phyloP scores from a whole-genome alignment of 345 rosid species.

The Gossypium arboreum region DNA sequence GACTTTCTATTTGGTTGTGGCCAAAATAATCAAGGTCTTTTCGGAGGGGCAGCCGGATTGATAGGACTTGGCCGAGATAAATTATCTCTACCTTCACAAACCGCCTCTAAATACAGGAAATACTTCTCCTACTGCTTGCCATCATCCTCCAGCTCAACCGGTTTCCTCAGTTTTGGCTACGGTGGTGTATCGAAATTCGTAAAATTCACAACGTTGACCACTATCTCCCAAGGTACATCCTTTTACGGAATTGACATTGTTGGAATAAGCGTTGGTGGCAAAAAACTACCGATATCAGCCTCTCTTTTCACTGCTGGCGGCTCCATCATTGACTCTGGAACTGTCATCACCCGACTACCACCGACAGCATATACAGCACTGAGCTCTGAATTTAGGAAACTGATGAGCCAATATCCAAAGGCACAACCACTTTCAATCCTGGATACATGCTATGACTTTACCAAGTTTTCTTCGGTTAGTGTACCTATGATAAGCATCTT shows the following conservation, averaged over 20 bases:
- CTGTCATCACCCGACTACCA: slow-evolving; percentile 78
- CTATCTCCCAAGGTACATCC: slow-evolving; percentile 30
- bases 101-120: slow-evolving; percentile 49
- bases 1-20: slow-evolving; percentile 74
- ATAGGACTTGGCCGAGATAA: slow-evolving; percentile 78
- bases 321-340: slow-evolving; percentile 80
- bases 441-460: slow-evolving; percentile 79
- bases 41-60: slow-evolving; percentile 62
- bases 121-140: slow-evolving; percentile 88
- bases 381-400: slow-evolving; percentile 36
- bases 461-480: slow-evolving; percentile 20
- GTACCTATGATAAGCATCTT: slow-evolving; percentile 49
- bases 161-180: slow-evolving; percentile 65
- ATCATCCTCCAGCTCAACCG: slow-evolving; percentile 55
- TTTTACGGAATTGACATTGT: slow-evolving; percentile 64
- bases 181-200: slow-evolving; percentile 30
- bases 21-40: slow-evolving; percentile 67
- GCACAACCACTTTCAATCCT: slow-evolving; percentile 55
- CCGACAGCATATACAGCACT: slow-evolving; percentile 57
- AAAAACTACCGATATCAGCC: slow-evolving; percentile 38
- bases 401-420: slow-evolving; percentile 54
- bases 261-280: slow-evolving; percentile 57
- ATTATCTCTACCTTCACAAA: slow-evolving; percentile 65
- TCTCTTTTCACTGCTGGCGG: slow-evolving; percentile 51
- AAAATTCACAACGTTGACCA: slow-evolving; percentile 56